Evolutionary conservation across 73 alveolate species (phyloP).

Genomic region (Paramecium octaurelia): DNA sequence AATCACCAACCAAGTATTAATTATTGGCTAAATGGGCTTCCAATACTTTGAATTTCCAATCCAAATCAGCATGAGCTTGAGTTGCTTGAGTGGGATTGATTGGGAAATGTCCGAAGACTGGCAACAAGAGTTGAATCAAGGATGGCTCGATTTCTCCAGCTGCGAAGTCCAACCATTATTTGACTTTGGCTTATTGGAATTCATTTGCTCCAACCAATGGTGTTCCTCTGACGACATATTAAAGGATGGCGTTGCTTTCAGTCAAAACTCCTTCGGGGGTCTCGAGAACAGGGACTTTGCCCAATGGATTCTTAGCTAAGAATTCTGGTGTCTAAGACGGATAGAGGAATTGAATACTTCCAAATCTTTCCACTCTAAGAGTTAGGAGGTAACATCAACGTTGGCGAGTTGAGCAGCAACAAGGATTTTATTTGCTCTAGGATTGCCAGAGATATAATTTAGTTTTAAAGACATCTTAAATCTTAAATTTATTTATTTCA

Average conservation of each 20-base stretch:
- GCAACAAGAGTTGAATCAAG: conserved; percentile 62
- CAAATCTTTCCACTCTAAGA: conserved; percentile 40
- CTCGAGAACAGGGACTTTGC: conserved; percentile 82
- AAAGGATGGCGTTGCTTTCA: conserved; percentile 70
- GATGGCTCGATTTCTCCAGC: conserved; percentile 68
- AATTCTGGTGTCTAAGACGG: conserved; percentile 64
- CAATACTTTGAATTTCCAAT: conserved; percentile 64
- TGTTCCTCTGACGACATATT: conserved; percentile 72
- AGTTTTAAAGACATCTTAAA: conserved; percentile 29
- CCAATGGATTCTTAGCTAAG: conserved; percentile 70
- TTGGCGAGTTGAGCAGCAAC: conserved; percentile 52
- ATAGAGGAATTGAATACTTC: background rate
- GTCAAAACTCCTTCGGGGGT: conserved; percentile 68
- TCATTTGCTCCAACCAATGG: conserved; percentile 59
- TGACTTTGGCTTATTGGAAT: conserved; percentile 65
- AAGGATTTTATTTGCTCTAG: conserved; percentile 68
- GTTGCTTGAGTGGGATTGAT: conserved; percentile 64
- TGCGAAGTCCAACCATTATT: conserved; percentile 75
- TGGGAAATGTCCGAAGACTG: conserved; percentile 81
- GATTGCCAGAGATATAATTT: conserved; percentile 50
- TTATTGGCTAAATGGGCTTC: conserved; percentile 70
- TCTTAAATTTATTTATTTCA: conserved; percentile 5
- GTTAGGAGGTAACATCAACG: conserved; percentile 36
- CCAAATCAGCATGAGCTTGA: conserved; percentile 64
- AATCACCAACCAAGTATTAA: conserved; percentile 82